Evolutionary conservation across 805 yeast species (phyloP).

Genomic region (Wickerhamomyces chambardii): DNA sequence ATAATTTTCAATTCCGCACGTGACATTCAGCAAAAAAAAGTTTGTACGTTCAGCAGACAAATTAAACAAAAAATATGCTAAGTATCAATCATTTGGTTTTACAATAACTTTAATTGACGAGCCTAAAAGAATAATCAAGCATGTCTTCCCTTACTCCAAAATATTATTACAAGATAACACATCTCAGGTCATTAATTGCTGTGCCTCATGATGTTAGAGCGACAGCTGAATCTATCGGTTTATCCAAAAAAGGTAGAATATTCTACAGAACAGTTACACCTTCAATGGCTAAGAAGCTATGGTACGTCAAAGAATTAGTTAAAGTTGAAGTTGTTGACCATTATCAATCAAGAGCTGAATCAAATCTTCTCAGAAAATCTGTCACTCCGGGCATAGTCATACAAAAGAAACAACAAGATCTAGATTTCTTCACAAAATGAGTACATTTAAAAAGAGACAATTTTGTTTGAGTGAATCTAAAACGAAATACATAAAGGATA

Average conservation of each 20-base stretch:
- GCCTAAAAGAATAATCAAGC: too few species aligned
- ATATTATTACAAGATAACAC: conserved; percentile 50
- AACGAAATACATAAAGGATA: neutral
- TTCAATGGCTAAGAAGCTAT: conserved; percentile 76
- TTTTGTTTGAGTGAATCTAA: too few species aligned
- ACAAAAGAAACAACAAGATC: conserved; percentile 14
- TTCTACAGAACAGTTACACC: conserved; percentile 70
- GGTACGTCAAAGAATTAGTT: conserved; percentile 79
- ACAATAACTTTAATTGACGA: too few species aligned
- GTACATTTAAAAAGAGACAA: too few species aligned
- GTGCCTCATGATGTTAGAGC: conserved; percentile 60
- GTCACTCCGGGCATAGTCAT: conserved; percentile 57
- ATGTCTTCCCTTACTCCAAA: neutral
- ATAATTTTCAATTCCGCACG: too few species aligned
- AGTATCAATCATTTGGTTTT: too few species aligned
- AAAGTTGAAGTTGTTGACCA: conserved; percentile 65
- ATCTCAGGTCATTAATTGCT: conserved; percentile 78
- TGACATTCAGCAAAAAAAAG: too few species aligned
- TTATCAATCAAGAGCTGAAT: conserved; percentile 38
- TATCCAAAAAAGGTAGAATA: conserved; percentile 62
- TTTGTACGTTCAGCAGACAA: too few species aligned
- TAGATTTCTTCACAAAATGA: neutral
- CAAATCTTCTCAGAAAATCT: conserved; percentile 42
- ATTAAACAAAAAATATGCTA: too few species aligned
- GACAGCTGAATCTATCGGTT: conserved; percentile 66